phyloP scores from a whole-genome alignment of 768 basidiomycete genomes.

The Boletus insuetus region DNA sequence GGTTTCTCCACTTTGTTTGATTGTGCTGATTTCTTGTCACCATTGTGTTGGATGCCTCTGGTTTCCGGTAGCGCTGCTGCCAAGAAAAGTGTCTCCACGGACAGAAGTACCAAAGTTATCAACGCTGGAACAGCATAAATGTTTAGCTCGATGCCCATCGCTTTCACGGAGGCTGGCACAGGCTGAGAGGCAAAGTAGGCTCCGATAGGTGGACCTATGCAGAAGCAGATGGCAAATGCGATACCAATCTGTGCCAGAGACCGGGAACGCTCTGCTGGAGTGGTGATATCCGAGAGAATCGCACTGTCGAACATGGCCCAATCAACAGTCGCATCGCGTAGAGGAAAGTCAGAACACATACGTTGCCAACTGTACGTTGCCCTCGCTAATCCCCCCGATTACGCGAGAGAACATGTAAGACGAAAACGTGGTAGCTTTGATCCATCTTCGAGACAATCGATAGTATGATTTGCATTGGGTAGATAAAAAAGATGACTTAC shows the following conservation, averaged over 20 bases:
- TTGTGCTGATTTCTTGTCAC: conserved; percentile 19
- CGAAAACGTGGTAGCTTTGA: conserved; percentile 86
- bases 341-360: conserved; percentile 38
- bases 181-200: conserved; percentile 94
- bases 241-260: conserved; percentile 92
- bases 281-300: conserved; percentile 89
- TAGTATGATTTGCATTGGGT: neutral
- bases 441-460: conserved; percentile 56
- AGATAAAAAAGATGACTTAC: conserved; percentile 41
- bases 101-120: conserved; percentile 74
- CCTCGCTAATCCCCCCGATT: conserved; percentile 92
- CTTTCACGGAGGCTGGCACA: conserved; percentile 54
- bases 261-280: conserved; percentile 74
- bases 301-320: conserved; percentile 51
- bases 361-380: conserved; percentile 97
- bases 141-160: conserved; percentile 68
- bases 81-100: conserved; percentile 79
- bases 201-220: conserved; percentile 89
- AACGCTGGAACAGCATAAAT: conserved; percentile 89
- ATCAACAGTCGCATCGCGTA: neutral
- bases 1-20: conserved; percentile 13
- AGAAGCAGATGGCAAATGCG: conserved; percentile 95
- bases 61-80: conserved; percentile 82
- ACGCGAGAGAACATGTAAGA: conserved; percentile 87
- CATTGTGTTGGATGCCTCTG: conserved; percentile 41